phyloP scores from a whole-genome alignment of 139 green algal species.

The Mesotaenium endlicherianum region DNA sequence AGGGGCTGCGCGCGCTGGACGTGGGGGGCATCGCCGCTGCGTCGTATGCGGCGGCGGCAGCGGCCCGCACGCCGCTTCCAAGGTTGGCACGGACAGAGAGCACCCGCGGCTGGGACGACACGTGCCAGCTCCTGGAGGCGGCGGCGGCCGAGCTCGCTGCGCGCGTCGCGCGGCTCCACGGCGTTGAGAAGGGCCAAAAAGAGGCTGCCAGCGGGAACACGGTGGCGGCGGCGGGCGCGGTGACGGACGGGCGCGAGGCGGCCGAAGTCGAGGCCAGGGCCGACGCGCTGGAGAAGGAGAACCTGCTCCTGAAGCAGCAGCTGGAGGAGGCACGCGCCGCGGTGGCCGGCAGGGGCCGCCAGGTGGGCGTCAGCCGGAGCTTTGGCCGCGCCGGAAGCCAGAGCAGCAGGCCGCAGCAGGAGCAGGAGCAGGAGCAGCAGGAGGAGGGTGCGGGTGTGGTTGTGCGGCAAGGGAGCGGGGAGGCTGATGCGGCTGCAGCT shows the following conservation, averaged over 20 bases:
- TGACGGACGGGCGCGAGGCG: not conserved
- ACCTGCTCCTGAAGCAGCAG: constrained; percentile 1
- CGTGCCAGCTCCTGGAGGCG: not conserved
- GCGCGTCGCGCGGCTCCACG: not conserved
- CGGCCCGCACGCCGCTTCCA: not conserved
- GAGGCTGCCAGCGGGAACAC: not conserved
- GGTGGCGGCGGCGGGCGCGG: not conserved
- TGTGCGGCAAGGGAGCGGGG: no score
- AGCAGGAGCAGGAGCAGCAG: not conserved
- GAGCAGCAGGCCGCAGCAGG: not conserved
- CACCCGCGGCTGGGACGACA: not conserved
- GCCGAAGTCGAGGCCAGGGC: not conserved
- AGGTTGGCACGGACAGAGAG: not conserved
- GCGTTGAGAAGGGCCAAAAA: not conserved
- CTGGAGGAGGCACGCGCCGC: not conserved
- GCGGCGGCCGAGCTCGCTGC: not conserved
- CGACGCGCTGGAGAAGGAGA: no score
- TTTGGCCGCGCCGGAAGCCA: not conserved
- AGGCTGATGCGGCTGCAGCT: no score
- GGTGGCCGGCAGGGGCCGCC: not conserved
- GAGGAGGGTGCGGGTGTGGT: no score
- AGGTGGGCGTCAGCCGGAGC: not conserved
- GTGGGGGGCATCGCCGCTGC: no score
- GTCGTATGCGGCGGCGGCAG: no score
- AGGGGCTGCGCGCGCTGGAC: no score